Evolutionary conservation across 2,329 filamentous ascomycete genomes (phyloP).

Genomic region (Penicillium nordicum): DNA sequence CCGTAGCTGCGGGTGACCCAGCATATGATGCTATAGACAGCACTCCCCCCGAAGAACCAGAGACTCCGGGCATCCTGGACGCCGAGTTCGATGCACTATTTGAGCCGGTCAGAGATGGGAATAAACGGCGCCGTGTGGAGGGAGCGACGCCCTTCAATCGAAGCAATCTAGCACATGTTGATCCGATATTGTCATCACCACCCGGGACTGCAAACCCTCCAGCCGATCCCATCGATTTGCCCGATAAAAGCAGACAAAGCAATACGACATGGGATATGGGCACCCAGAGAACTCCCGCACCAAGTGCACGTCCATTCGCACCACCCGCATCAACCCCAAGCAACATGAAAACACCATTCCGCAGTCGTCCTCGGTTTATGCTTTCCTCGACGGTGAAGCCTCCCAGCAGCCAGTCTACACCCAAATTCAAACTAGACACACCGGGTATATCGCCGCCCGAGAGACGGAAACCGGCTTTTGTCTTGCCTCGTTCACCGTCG

Average conservation of each 20-base stretch:
- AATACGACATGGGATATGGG: neutral
- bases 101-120: conserved; percentile 20
- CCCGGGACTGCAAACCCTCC: conserved; percentile 10
- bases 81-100: conserved; percentile 33
- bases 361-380: conserved; percentile 29
- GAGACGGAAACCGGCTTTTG: conserved; percentile 36
- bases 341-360: conserved; percentile 23
- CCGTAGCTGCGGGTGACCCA: neutral
- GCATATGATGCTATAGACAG: conserved; percentile 16
- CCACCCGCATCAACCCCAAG: conserved; percentile 14
- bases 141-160: neutral
- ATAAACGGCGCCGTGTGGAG: conserved; percentile 35
- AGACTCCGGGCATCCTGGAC: conserved; percentile 14
- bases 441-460: conserved; percentile 14
- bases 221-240: neutral
- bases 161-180: neutral
- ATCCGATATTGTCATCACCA: conserved; percentile 22
- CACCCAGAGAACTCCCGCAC: conserved; percentile 10
- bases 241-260: conserved; percentile 10
- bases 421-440: conserved; percentile 14
- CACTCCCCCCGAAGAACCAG: conserved; percentile 12
- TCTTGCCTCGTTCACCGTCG: conserved; percentile 38
- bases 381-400: conserved; percentile 24
- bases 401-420: conserved; percentile 17
- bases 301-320: conserved; percentile 3